Evolutionary conservation across 2,329 filamentous ascomycete genomes (phyloP).

Genomic region (Plectosphaerella cucumerina): DNA sequence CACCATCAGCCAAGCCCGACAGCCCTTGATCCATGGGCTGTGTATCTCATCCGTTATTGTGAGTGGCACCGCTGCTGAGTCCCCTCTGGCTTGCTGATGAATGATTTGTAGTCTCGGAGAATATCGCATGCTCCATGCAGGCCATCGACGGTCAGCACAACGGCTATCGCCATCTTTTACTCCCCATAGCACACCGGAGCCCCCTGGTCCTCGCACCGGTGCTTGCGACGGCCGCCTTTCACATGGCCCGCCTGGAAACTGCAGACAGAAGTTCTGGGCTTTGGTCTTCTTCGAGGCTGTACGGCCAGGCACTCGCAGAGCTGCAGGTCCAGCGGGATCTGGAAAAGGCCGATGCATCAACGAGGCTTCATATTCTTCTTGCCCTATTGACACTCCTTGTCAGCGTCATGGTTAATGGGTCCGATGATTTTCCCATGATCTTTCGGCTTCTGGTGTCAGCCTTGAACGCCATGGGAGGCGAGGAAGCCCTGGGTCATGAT

Average conservation of each 20-base stretch:
- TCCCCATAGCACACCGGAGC: constrained; percentile 13
- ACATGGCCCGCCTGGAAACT: background rate
- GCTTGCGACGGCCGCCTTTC: constrained; percentile 8
- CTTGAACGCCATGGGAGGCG: constrained; percentile 19
- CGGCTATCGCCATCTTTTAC: constrained; percentile 14
- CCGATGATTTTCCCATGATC: constrained; percentile 18
- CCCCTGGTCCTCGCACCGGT: constrained; percentile 8
- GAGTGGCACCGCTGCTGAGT: background rate
- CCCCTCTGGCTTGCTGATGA: too few species aligned
- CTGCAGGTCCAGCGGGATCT: constrained; percentile 15
- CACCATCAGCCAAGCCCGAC: too few species aligned
- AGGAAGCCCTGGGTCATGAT: constrained; percentile 10
- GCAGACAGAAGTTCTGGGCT: background rate
- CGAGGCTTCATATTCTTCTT: constrained; percentile 9
- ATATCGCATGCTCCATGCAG: constrained; percentile 15
- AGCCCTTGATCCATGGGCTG: background rate
- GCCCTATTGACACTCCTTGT: constrained; percentile 18
- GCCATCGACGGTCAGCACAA: constrained; percentile 16
- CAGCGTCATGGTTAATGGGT: constrained; percentile 18
- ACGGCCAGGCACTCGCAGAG: constrained; percentile 11
- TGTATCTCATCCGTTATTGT: background rate
- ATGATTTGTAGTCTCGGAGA: constrained; percentile 9
- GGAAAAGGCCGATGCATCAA: constrained; percentile 1
- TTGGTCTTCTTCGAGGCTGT: constrained; percentile 3
- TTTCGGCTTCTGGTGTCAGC: constrained; percentile 20